Conservation (phyloP, 352 stramenopile genomes). For the Phytophthora multivora region DNA sequence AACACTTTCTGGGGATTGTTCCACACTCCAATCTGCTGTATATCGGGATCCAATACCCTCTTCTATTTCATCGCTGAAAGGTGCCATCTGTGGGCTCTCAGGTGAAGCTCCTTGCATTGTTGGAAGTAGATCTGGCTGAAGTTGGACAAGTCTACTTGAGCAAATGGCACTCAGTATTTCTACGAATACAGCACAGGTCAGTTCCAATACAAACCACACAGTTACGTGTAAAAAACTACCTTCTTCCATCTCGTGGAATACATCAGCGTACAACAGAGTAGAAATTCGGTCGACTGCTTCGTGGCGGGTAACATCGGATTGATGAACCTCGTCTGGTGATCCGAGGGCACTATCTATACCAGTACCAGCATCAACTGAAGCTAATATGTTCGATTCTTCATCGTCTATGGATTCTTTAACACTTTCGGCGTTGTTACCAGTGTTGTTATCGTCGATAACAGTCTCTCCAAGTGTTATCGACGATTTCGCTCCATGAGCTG, state of each 20-base stretch:
- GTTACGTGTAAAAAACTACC: slow-evolving; percentile 16
- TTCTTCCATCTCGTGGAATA: slow-evolving; percentile 21
- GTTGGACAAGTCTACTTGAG: slow-evolving; percentile 2
- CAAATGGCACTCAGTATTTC: slow-evolving; percentile 12
- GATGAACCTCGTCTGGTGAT: neutral
- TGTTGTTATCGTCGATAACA: neutral
- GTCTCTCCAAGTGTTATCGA: neutral
- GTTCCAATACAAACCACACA: neutral
- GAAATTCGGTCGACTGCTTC: slow-evolving; percentile 21
- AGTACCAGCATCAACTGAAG: neutral
- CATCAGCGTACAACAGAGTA: slow-evolving; percentile 23
- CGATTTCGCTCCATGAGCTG: neutral
- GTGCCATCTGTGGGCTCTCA: neutral
- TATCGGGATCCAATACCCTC: slow-evolving; percentile 2
- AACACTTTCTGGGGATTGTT: slow-evolving; percentile 1
- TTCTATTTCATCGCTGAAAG: slow-evolving; percentile 5
- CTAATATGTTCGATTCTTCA: neutral
- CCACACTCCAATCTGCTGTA: slow-evolving; percentile 12
- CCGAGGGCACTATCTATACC: neutral
- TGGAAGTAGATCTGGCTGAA: neutral
- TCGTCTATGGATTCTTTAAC: neutral
- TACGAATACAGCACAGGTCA: slow-evolving; percentile 12
- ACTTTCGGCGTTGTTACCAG: neutral
- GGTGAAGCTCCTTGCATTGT: no score
- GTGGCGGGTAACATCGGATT: neutral